Percentiles rank a stretch among this genome's conserved stretches.
Evolutionary conservation across 176 grass and related monocot genomes (phyloP).

Genomic region (Aegilops bicornis): DNA sequence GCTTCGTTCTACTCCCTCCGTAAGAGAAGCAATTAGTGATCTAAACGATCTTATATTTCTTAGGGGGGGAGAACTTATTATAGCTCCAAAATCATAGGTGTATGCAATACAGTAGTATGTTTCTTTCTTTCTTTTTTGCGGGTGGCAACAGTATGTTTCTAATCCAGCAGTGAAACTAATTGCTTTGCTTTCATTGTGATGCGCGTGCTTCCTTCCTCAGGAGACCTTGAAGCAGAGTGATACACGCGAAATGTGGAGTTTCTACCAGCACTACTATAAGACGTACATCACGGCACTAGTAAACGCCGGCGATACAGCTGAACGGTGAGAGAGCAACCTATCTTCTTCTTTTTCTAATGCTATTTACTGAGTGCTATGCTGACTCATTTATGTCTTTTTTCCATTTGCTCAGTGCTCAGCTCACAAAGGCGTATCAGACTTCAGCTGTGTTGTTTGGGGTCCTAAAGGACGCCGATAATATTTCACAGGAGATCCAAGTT

Average conservation of each 20-base stretch:
- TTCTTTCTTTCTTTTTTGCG: too few species aligned
- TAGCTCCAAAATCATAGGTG: too few species aligned
- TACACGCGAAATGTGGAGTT: conserved; percentile 70
- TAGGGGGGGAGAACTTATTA: too few species aligned
- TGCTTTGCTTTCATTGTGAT: not conserved
- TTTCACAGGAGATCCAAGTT: conserved; percentile 67
- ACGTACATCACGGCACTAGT: not conserved
- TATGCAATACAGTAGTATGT: too few species aligned
- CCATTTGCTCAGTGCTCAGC: conserved; percentile 50
- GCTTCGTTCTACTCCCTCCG: too few species aligned
- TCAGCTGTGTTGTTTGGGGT: conserved; percentile 89
- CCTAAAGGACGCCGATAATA: conserved; percentile 68
- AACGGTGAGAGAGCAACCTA: conserved; percentile 39
- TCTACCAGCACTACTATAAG: conserved; percentile 88
- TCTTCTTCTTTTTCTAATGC: not conserved
- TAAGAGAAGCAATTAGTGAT: too few species aligned
- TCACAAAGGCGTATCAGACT: conserved; percentile 90
- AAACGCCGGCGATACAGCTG: conserved; percentile 64
- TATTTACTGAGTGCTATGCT: not conserved
- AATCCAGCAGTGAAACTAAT: not conserved
- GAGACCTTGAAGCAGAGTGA: conserved; percentile 88
- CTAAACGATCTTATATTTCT: too few species aligned
- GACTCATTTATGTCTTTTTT: not conserved
- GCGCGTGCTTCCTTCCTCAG: conserved; percentile 3
- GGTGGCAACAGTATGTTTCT: too few species aligned